Evolutionary conservation across 305 asterid genomes (phyloP).

Genomic region (Ajuga reptans): DNA sequence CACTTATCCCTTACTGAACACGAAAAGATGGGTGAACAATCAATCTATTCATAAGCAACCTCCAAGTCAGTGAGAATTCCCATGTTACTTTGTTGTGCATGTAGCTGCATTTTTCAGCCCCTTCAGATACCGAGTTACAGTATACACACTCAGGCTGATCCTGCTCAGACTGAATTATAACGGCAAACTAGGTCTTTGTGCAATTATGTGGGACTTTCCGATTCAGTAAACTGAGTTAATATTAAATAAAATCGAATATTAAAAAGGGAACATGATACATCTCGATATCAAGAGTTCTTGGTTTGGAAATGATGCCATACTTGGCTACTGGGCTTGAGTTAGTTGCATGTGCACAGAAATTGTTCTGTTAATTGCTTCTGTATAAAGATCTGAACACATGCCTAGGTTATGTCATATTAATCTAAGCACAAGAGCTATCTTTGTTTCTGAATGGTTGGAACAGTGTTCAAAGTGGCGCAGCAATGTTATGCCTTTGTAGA

Average conservation of each 20-base stretch:
- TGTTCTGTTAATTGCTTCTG: background rate
- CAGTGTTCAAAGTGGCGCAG: background rate
- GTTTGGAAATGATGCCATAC: conserved; percentile 4
- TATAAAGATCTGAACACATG: background rate
- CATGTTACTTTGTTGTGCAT: background rate
- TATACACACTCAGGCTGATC: background rate
- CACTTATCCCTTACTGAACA: background rate
- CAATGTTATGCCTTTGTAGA: conserved; percentile 1
- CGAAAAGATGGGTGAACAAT: conserved; percentile 1
- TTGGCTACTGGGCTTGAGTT: background rate
- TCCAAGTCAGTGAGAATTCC: background rate
- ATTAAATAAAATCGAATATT: background rate
- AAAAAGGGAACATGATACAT: background rate
- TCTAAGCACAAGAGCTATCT: background rate
- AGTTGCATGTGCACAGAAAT: background rate
- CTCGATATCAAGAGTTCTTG: background rate
- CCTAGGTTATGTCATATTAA: background rate
- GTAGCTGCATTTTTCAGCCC: background rate
- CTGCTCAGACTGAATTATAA: background rate
- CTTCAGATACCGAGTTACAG: background rate
- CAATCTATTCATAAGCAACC: background rate
- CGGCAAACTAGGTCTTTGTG: background rate
- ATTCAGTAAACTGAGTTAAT: background rate
- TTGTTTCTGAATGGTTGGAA: background rate
- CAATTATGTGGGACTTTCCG: background rate